These are phyloP conservation scores for Lunasporangiospora selenospora DNA, from an alignment of 192 early-diverging fungal species.

Conservation along the genomic window DNA sequence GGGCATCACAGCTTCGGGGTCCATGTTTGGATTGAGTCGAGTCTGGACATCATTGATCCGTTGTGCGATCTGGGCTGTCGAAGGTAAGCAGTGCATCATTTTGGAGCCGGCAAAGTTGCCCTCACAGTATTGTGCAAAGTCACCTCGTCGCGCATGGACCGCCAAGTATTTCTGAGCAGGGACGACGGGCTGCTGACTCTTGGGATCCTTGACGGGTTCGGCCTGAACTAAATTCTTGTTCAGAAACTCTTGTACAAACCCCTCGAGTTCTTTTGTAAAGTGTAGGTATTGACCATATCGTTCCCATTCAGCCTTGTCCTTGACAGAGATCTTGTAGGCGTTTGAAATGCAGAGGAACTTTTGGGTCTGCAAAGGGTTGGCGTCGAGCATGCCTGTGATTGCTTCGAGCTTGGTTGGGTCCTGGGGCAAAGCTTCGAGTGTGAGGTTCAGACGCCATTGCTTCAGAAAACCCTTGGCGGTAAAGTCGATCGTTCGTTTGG, in stretches of 20 bases:
- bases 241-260: constrained; percentile 26
- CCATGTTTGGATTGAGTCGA: constrained; percentile 18
- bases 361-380: constrained; percentile 1
- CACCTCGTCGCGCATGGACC: constrained; percentile 38
- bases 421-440: neutral
- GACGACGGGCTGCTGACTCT: constrained; percentile 2
- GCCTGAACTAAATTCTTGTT: constrained; percentile 17
- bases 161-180: constrained; percentile 18
- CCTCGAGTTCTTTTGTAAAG: constrained; percentile 35
- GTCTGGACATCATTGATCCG: constrained; percentile 25
- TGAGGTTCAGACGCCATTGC: constrained; percentile 33
- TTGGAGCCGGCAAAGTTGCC: constrained; percentile 22
- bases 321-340: constrained; percentile 41
- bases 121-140: constrained; percentile 30
- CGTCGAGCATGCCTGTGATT: constrained; percentile 12
- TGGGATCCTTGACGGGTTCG: constrained; percentile 10
- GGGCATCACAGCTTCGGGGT: constrained; percentile 19
- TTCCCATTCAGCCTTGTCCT: constrained; percentile 46
- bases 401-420: constrained; percentile 22
- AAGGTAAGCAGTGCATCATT: constrained; percentile 35
- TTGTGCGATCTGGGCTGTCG: constrained; percentile 36
- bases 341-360: constrained; percentile 44
- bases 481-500: constrained; percentile 37
- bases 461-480: constrained; percentile 46
- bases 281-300: constrained; percentile 37